These are phyloP conservation scores for Ophiostoma ulmi DNA, from an alignment of 2,329 filamentous ascomycete genomes.

Conservation along the genomic window DNA sequence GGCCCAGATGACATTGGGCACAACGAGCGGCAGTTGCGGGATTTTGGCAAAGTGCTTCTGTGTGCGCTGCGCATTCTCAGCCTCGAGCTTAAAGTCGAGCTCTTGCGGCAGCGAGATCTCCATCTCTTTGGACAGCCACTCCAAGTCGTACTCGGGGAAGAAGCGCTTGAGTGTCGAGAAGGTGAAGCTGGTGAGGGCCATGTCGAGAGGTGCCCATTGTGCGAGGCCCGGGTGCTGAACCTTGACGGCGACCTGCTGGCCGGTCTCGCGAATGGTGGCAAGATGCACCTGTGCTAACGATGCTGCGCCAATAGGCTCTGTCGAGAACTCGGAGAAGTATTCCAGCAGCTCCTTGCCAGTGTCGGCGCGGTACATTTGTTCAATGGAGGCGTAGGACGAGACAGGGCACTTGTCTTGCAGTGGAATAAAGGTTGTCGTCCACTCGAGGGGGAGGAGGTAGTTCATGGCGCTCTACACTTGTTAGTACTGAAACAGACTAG, in stretches of 20 bases:
- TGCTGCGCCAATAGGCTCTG: conserved; percentile 79
- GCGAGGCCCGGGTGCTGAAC: conserved; percentile 87
- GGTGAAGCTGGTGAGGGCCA: conserved; percentile 79
- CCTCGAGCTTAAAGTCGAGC: conserved; percentile 83
- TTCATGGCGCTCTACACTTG: conserved; percentile 74
- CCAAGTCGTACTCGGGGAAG: conserved; percentile 96
- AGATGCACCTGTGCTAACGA: conserved; percentile 93
- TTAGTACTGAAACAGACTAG: conserved; percentile 25
- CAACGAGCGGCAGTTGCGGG: conserved; percentile 71
- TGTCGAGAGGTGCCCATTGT: conserved; percentile 84
- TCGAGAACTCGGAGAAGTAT: conserved; percentile 79
- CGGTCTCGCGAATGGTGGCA: conserved; percentile 73
- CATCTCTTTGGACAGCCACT: conserved; percentile 94
- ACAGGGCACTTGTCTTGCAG: conserved; percentile 94
- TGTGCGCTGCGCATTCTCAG: conserved; percentile 72
- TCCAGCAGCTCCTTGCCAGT: conserved; percentile 74
- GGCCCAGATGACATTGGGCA: conserved; percentile 86
- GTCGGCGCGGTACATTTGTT: conserved; percentile 78
- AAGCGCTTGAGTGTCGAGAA: conserved; percentile 86
- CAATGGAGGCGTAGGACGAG: conserved; percentile 79
- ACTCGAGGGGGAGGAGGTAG: conserved; percentile 84
- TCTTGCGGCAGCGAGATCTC: conserved; percentile 85
- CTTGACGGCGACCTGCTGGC: conserved; percentile 89
- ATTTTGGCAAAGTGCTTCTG: conserved; percentile 69
- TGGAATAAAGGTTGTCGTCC: conserved; percentile 93